Evolutionary conservation across 179 eudicot genomes (phyloP), one percentile per base, ranked within the genome.

Genomic region (Beta lomatogona): DNA sequence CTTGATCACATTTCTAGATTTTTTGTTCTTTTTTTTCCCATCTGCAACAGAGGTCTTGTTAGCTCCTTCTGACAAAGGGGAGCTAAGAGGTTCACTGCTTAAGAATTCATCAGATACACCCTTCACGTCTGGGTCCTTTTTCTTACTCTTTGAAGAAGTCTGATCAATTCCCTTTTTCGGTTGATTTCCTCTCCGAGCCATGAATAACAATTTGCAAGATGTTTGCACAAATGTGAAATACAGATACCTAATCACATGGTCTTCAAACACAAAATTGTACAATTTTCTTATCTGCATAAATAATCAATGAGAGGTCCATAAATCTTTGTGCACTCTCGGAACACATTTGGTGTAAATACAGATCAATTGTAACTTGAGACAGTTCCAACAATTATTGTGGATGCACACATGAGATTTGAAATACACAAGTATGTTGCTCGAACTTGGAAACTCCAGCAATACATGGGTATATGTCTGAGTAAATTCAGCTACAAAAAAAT

Each of bases 161-260:
- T 86, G 88, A 75, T 89, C 92, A 83, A 58, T 71, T 11, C 94
- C 95, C 77, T 87, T 90, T 88, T 90, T 95, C 15, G 84, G 90
- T 78, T 87, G 94, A 86, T 86, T 92, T 79, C 93, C 91, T 87
- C 91, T 94, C 73, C 94, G 93, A 83, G 95, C 98, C 99, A 95
- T 95, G 58, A 54, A 63, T 48, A 55, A 65, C 5, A 73, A 44
- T 19, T 77, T 64, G 46, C 14, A 61, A 58, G 69, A 15, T 14
- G 41, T 60, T 77, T 54, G 65, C 70, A 80, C 81, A 55, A 57
- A 75, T 19, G 71, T 63, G 48, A 54, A 64, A 71, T 21, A 22
- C 25, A 69, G n/a, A 69, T 65, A 59, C 65, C 71, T 25, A 64
- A 68, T 83, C 83, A 65, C 81, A 71, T 71, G 53, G 79, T 41